A percentile compares a stretch with the other conserved stretches of the same genome.
Evolutionary conservation across 371 early-diverging fungal species (phyloP).

Genomic region (Mortierella sp.): DNA sequence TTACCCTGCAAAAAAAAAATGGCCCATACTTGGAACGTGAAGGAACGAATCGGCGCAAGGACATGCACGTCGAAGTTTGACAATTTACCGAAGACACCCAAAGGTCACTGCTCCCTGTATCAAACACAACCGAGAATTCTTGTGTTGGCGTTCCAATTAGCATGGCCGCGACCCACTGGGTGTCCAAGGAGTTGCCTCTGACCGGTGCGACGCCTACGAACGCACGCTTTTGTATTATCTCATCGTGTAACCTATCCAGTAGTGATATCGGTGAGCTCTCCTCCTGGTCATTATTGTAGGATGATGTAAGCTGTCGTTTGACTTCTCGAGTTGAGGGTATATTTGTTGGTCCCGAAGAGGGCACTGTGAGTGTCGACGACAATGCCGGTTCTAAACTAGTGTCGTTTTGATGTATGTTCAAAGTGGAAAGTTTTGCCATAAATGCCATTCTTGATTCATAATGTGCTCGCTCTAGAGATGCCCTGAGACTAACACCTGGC

Average conservation of each 20-base stretch:
- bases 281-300: slow-evolving; percentile 8
- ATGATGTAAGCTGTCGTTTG: background rate
- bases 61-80: slow-evolving; percentile 16
- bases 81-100: slow-evolving; percentile 44
- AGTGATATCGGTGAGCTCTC: slow-evolving; percentile 16
- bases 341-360: background rate
- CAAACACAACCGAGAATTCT: slow-evolving; percentile 56
- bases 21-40: slow-evolving; percentile 38
- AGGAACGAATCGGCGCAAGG: slow-evolving; percentile 37
- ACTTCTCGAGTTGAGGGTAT: background rate
- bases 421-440: slow-evolving; percentile 33
- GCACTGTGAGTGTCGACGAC: background rate
- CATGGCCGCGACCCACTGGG: slow-evolving; percentile 55
- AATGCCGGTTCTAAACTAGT: background rate
- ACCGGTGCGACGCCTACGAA: slow-evolving; percentile 47
- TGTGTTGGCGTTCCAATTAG: slow-evolving; percentile 37
- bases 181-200: slow-evolving; percentile 39
- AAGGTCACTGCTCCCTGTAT: slow-evolving; percentile 51
- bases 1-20: background rate
- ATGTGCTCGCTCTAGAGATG: slow-evolving; percentile 32
- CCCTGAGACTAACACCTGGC: slow-evolving; percentile 24
- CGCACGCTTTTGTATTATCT: slow-evolving; percentile 29
- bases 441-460: slow-evolving; percentile 34
- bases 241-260: slow-evolving; percentile 2
- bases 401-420: background rate